Evolutionary conservation across 352 stramenopile species (phyloP), one percentile per base, ranked within the genome.

Genomic region (Phytophthora idaei): DNA sequence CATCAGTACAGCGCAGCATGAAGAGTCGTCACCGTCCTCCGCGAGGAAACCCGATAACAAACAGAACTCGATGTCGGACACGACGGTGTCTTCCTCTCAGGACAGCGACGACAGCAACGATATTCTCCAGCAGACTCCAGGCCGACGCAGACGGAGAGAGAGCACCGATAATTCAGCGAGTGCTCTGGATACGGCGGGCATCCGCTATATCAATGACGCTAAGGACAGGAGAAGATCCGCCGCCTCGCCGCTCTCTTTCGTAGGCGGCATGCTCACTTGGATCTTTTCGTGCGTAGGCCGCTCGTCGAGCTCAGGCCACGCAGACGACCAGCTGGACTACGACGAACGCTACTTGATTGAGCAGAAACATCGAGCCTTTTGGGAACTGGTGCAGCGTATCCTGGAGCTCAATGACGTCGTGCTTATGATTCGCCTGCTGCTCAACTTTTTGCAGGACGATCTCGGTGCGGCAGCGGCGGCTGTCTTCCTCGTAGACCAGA

Each of bases 401-500:
- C 44, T 94, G 47, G 71, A 76, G 12, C 65, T 90, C 14, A 92
- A 91, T 59, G 85, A 94, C 44, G 83, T 90, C 5, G 79, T 91
- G 36, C 72, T 80, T n/a, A 92, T 94, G 81, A 85, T 92, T 55
- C 77, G 78, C 7, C 39, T 87, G 34, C 48, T 94, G 25, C 69
- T 92, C 21, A 80, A 92, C 46, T 92, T 92, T 47, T 50, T 94
- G 4, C 67, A 79, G 58, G 57, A 82, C 42, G 74, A 89, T 58
- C 63, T 91, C 31, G 80, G 79, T 8, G 81, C 80, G 0, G 61
- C 71, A 17, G 59, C 71, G 15, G 82, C 81, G 12, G 84, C 83
- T 4, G 77, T 94, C 31, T 94, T 93, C 58, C 61, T 95, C 27
- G 73, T 94, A 12, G 87, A 95, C 48, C 75, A 86, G 59, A 90